Base-by-base conservation (phyloP, 805 yeast genomes). In the Metschnikowia bowlesiae region DNA sequence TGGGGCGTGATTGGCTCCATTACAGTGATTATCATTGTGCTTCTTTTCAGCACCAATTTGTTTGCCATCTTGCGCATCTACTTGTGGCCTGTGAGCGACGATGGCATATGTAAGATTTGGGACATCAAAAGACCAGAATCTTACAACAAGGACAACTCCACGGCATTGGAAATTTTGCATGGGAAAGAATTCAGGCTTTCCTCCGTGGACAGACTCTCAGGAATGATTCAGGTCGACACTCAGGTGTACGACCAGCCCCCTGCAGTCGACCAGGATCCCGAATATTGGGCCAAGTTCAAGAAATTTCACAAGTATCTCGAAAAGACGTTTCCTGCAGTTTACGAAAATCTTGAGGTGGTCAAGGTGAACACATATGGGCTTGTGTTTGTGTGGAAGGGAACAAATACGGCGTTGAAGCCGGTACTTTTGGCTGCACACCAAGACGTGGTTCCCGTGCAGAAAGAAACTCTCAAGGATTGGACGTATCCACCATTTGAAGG, bases 371-470 rank as follows among this genome's bases (percentile, higher is more conserved):
- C 71, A 39, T 64, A 67, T 46, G 69, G 66, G n/a, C 60, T 72
- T 35, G 67, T 72, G 9, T 67, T 61, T 49, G 66, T 73, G 28
- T 71, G 74, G 75, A 50, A 70, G 48, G 76, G 76, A 8, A 46
- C 62, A 3, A 51, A 63, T 18, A 39, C 53, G 10, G 30, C 44
- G n/a, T 63, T 64, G 55, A 65, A 68, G 49, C 76, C 76, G 8
- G 58, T 72, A 13, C 52, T 72, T 50, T 60, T 72, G 43, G 54
- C 74, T 18, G 76, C 74, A 5, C 76, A 72, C 56, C 68, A 64
- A 52, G 76, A 72, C 48, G 76, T 72, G 35, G 76, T 72, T 7
- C 76, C 76, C 1, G 72, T 72, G 18, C 71, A 65, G 45, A 58
- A 61, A 42, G 74, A 68, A 31, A 71, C 76, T 1, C 48, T 78